These are phyloP conservation scores for Andrographis paniculata DNA, from an alignment of 305 asterid genomes.

Conservation along the genomic window DNA sequence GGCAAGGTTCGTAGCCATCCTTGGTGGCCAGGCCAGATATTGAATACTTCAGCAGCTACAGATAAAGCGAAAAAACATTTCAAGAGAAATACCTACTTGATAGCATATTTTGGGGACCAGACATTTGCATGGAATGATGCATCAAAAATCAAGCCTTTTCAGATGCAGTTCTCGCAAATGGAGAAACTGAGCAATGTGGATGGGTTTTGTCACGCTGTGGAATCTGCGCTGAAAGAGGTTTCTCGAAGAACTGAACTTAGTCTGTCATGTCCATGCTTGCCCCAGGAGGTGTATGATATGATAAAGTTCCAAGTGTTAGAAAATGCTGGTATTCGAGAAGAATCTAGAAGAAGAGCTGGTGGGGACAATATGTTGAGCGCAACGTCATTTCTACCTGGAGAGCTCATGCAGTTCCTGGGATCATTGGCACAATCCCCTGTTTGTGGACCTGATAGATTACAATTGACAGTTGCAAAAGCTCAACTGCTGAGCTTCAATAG, in stretches of 20 bases:
- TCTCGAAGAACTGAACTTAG: slow-evolving; percentile 56
- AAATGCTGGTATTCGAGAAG: slow-evolving; percentile 42
- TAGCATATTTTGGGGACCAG: slow-evolving; percentile 75
- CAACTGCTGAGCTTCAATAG: slow-evolving; percentile 48
- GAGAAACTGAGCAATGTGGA: slow-evolving; percentile 43
- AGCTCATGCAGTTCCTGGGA: slow-evolving; percentile 34
- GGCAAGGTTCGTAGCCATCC: slow-evolving; percentile 86
- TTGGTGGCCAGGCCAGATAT: slow-evolving; percentile 95
- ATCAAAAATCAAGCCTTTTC: slow-evolving; percentile 48
- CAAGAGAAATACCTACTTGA: slow-evolving; percentile 40
- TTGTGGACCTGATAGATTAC: slow-evolving; percentile 28
- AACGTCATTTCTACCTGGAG: slow-evolving; percentile 35
- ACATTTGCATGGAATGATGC: slow-evolving; percentile 81
- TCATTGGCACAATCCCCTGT: slow-evolving; percentile 40
- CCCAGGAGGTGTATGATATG: slow-evolving; percentile 28
- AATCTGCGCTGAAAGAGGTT: slow-evolving; percentile 49
- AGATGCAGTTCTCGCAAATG: slow-evolving; percentile 44
- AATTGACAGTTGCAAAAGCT: slow-evolving; percentile 34
- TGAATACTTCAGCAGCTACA: slow-evolving; percentile 62
- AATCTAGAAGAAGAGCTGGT: slow-evolving; percentile 29
- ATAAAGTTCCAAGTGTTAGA: slow-evolving; percentile 31
- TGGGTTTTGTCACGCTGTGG: slow-evolving; percentile 44
- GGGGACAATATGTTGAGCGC: slow-evolving; percentile 33
- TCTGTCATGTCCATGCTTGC: slow-evolving; percentile 63
- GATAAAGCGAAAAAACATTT: slow-evolving; percentile 35